phyloP scores from a whole-genome alignment of 768 basidiomycete species.

The Amanita rubescens region DNA sequence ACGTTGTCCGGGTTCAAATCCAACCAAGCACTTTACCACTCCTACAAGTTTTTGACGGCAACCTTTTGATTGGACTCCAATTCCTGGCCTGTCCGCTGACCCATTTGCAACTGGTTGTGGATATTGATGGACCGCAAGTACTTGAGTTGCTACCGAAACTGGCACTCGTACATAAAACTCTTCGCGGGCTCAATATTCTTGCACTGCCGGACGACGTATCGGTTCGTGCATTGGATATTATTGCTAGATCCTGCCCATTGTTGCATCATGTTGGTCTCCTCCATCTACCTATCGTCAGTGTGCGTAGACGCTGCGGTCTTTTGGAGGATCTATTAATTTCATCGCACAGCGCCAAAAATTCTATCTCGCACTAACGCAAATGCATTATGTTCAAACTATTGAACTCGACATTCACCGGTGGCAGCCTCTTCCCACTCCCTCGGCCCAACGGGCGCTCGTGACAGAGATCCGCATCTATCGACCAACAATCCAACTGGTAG shows the following conservation, averaged over 20 bases:
- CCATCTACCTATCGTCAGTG: slow-evolving; percentile 20
- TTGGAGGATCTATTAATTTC: not conserved
- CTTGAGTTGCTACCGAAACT: slow-evolving; percentile 27
- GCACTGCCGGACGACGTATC: slow-evolving; percentile 23
- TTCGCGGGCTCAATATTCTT: slow-evolving; percentile 22
- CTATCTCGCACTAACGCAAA: slow-evolving; percentile 17
- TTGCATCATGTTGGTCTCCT: slow-evolving; percentile 23
- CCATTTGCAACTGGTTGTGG: slow-evolving; percentile 38
- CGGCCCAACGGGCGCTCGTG: slow-evolving; percentile 25
- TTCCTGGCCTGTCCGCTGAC: slow-evolving; percentile 33
- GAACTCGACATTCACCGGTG: slow-evolving; percentile 27
- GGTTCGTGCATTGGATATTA: slow-evolving; percentile 12
- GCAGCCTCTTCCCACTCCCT: slow-evolving; percentile 16
- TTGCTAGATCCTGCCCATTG: slow-evolving; percentile 18
- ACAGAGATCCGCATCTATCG: slow-evolving; percentile 25
- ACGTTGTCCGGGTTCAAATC: slow-evolving; percentile 10
- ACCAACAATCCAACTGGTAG: slow-evolving; percentile 18
- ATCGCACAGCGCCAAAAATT: slow-evolving; percentile 21
- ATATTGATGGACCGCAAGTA: slow-evolving; percentile 26
- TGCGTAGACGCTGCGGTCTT: slow-evolving; percentile 12
- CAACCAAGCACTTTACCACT: slow-evolving; percentile 24
- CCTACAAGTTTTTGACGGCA: slow-evolving; percentile 39
- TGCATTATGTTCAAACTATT: slow-evolving; percentile 22
- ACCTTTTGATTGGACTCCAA: slow-evolving; percentile 32
- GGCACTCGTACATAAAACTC: slow-evolving; percentile 14